Base-by-base conservation (phyloP, 306 rosid genomes). In the Malus sylvestris region DNA sequence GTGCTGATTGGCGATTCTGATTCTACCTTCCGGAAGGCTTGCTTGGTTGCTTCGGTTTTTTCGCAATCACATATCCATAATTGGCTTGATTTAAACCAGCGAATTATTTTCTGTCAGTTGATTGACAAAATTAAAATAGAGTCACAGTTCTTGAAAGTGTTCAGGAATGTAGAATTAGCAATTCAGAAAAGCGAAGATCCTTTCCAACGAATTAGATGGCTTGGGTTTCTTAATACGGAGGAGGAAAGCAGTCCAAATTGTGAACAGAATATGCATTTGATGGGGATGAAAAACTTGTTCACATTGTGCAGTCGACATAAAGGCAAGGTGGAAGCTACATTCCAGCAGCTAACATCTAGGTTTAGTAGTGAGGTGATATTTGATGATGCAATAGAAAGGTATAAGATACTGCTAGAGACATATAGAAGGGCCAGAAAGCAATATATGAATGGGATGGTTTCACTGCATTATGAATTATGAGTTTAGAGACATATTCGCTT, bases 391-490 rank as follows among this genome's bases (percentile, higher is more conserved):
- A 67, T 85, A 77, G 80, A 68, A 73, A 77, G 87, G 74, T 88
- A 87, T 76, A 78, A 35, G 84, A 32, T 68, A 81, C 79, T 93
- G 78, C 93, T 93, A 69, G 86, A 81, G 79, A 89, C 84, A 81
- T 91, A 85, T 57, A 85, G 86, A 73, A 86, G 75, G 30, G 85
- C 84, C 35, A 89, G 97, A 85, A 87, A 82, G 81, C 98, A 84
- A 76, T 93, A 89, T 83, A 84, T 72, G 75, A 82, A 85, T 51
- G 97, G 98, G 71, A 91, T 93, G 96, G 62, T 88, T 82, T 87
- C 97, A 73, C 90, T 93, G 78, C 92, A 89, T 57, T 77, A 75
- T 77, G 79, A 80, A 82, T 80, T 86, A 52, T 88, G 81, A 82
- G 42, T 35, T 52, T 58, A 23, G 15, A 38, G 14, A 22, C 46